phyloP scores from a whole-genome alignment of 805 yeast genomes.

The Candida quercuum region DNA sequence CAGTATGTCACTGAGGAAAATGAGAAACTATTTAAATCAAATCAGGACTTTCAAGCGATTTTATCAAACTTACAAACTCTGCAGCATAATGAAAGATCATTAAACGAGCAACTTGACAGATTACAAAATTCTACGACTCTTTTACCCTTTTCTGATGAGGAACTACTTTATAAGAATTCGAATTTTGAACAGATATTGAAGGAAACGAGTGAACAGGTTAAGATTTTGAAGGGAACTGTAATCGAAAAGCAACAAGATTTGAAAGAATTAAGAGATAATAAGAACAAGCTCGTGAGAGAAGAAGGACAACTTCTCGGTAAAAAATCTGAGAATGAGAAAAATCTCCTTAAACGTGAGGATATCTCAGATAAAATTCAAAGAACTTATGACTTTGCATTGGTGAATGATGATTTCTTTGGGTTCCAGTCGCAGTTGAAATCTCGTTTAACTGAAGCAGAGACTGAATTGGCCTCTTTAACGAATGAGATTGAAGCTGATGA shows the following conservation, averaged over 20 bases:
- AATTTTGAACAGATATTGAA: slow-evolving; percentile 34
- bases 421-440: slow-evolving; percentile 2
- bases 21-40: slow-evolving; percentile 61
- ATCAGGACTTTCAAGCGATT: slow-evolving; percentile 75
- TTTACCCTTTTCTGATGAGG: slow-evolving; percentile 38
- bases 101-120: slow-evolving; percentile 46
- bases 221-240: slow-evolving; percentile 20
- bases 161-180: slow-evolving; percentile 32
- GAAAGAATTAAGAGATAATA: slow-evolving; percentile 25
- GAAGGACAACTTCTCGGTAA: slow-evolving; percentile 54
- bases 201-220: slow-evolving; percentile 26
- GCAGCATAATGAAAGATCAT: slow-evolving; percentile 38
- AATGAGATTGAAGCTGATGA: slow-evolving; percentile 10
- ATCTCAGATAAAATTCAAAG: slow-evolving; percentile 5
- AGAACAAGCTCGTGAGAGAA: slow-evolving; percentile 34
- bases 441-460: slow-evolving; percentile 3
- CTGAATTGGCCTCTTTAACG: slow-evolving; percentile 7
- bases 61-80: slow-evolving; percentile 59
- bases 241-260: slow-evolving; percentile 20
- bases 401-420: slow-evolving; percentile 1
- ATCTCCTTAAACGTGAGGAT: slow-evolving; percentile 17
- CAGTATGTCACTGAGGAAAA: slow-evolving; percentile 50
- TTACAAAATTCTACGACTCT: slow-evolving; percentile 41
- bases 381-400: not conserved
- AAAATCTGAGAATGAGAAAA: slow-evolving; percentile 28